Evolutionary conservation across 176 grass and related monocot genomes (phyloP).

Genomic region (Cenchrus purpureus): DNA sequence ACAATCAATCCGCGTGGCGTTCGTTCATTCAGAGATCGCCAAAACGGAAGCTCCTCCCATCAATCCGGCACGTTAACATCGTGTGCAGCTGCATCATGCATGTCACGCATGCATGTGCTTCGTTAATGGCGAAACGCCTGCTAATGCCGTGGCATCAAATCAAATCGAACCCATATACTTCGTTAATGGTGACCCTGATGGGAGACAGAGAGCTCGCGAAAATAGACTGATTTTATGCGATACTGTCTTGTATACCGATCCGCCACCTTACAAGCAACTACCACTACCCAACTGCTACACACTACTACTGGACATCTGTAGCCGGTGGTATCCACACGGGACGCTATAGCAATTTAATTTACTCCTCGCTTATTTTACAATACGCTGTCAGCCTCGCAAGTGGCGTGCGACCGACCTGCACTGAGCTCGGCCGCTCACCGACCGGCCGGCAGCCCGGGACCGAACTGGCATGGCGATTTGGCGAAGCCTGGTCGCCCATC

Average conservation of each 20-base stretch:
- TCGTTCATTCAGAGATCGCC: background rate
- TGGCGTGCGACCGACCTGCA: background rate
- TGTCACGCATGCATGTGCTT: background rate
- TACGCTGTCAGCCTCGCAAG: background rate
- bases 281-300: background rate
- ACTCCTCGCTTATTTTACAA: slow-evolving; percentile 48
- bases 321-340: background rate
- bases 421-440: slow-evolving; percentile 25
- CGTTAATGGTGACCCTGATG: background rate
- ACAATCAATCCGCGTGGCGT: background rate
- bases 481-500: no score
- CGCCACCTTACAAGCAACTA: slow-evolving; percentile 13
- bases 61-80: background rate
- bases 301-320: background rate
- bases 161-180: background rate
- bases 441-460: background rate
- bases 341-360: background rate
- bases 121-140: background rate
- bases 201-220: background rate
- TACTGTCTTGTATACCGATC: background rate
- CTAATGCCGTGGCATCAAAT: background rate
- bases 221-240: slow-evolving; percentile 3
- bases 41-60: background rate
- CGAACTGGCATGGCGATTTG: background rate
- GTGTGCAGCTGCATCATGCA: background rate